phyloP scores from a whole-genome alignment of 805 yeast species.

The Yamadazyma phyllophila region DNA sequence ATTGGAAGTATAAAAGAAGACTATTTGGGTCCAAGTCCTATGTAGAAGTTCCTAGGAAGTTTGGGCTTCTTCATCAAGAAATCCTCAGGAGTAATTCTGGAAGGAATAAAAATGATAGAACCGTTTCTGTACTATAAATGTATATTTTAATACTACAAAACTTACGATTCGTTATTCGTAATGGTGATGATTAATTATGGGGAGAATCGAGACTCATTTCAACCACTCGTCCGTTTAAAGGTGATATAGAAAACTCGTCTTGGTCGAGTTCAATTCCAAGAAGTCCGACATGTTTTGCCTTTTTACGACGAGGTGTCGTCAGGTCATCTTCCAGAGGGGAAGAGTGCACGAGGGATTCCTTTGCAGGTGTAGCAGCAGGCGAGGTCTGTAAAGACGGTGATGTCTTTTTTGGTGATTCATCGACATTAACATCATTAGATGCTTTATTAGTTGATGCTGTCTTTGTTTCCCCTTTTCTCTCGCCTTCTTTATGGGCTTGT shows the following conservation, averaged over 20 bases:
- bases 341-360: not conserved
- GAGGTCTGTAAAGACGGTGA: not conserved
- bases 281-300: slow-evolving; percentile 3
- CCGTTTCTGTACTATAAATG: slow-evolving; percentile 7
- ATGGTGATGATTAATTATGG: not conserved
- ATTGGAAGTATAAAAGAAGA: slow-evolving; percentile 98
- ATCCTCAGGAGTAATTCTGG: not conserved
- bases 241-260: slow-evolving; percentile 20
- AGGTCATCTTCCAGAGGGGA: not conserved
- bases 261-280: slow-evolving; percentile 52
- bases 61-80: not conserved
- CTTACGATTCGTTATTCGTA: slow-evolving; percentile 5
- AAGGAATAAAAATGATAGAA: not conserved
- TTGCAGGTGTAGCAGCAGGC: not conserved
- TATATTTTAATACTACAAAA: slow-evolving; percentile 8
- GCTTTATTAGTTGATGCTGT: no score
- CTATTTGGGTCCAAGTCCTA: slow-evolving; percentile 78
- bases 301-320: slow-evolving; percentile 4
- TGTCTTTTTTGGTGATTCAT: not conserved
- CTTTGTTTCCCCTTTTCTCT: not conserved
- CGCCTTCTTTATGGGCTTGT: not conserved
- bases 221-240: slow-evolving; percentile 19
- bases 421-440: no score
- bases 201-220: slow-evolving; percentile 15
- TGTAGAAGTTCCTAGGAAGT: not conserved